Evolutionary conservation across 225 moss, liverwort and hornwort genomes (phyloP).

Genomic region (Takakia lepidozioides): DNA sequence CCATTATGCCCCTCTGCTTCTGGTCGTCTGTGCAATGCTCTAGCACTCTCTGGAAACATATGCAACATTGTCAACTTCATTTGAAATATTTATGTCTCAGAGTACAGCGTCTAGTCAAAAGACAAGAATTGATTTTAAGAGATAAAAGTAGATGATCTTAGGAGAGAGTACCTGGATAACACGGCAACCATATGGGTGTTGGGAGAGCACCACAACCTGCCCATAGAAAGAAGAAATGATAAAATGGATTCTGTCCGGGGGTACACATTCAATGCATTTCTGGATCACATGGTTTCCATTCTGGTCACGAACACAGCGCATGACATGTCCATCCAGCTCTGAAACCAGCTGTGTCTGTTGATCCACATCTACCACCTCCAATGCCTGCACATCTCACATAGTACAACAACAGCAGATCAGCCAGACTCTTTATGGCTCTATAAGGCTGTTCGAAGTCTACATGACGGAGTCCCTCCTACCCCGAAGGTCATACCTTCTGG

Average conservation of each 20-base stretch:
- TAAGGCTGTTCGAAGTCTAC: no score
- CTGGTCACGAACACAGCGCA: constrained; percentile 89
- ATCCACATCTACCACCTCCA: constrained; percentile 91
- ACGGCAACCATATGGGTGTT: constrained; percentile 91
- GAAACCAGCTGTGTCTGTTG: constrained; percentile 84
- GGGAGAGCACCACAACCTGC: constrained; percentile 83
- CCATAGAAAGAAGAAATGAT: constrained; percentile 93
- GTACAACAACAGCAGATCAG: no score
- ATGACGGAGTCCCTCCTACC: no score
- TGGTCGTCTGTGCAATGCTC: constrained; percentile 95
- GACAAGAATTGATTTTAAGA: neutral
- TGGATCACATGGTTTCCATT: constrained; percentile 95
- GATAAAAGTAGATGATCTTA: neutral
- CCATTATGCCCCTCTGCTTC: constrained; percentile 90
- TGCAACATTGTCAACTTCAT: no score
- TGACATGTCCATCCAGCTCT: constrained; percentile 86
- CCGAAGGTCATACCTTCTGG: constrained; percentile 98
- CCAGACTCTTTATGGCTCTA: no score
- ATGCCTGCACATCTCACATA: constrained; percentile 33
- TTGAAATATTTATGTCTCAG: neutral
- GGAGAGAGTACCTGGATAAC: constrained; percentile 69
- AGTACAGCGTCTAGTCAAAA: neutral
- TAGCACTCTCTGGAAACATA: constrained; percentile 74
- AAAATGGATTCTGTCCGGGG: constrained; percentile 80
- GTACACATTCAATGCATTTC: constrained; percentile 91